Percentiles rank a stretch among this genome's conserved stretches.
Evolutionary conservation across 2,329 filamentous ascomycete genomes (phyloP).

Genomic region (Ophiosphaerella narmari): DNA sequence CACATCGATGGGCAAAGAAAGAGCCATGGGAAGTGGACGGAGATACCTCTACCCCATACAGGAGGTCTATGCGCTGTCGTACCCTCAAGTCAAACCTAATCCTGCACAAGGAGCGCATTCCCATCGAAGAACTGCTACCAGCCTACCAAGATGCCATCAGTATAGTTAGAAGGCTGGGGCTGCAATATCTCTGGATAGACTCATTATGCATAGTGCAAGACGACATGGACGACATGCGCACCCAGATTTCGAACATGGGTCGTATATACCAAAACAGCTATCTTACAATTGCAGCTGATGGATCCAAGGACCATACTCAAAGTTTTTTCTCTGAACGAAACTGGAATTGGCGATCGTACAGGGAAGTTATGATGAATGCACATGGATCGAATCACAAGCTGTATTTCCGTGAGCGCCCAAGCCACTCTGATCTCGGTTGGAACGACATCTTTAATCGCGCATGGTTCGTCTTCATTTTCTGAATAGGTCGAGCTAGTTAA

Average conservation of each 20-base stretch:
- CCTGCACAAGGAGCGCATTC: background rate
- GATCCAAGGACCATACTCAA: background rate
- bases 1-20: constrained; percentile 1
- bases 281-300: constrained; percentile 4
- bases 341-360: background rate
- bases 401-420: background rate
- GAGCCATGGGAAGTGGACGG: background rate
- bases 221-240: background rate
- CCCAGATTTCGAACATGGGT: constrained; percentile 1
- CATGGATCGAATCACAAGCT: background rate
- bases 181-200: constrained; percentile 4
- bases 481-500: background rate
- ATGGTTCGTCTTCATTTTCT: background rate
- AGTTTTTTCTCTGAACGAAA: background rate
- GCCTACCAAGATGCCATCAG: constrained; percentile 1
- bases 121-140: background rate
- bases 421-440: background rate
- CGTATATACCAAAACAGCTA: background rate
- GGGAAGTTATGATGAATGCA: background rate
- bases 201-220: constrained; percentile 1
- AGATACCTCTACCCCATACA: background rate
- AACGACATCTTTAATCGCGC: background rate
- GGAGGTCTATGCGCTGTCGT: background rate
- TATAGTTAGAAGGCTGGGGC: background rate
- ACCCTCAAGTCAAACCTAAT: background rate